These are phyloP conservation scores for Phaffomyces thermotolerans DNA, from an alignment of 805 yeast genomes.

Conservation along the genomic window DNA sequence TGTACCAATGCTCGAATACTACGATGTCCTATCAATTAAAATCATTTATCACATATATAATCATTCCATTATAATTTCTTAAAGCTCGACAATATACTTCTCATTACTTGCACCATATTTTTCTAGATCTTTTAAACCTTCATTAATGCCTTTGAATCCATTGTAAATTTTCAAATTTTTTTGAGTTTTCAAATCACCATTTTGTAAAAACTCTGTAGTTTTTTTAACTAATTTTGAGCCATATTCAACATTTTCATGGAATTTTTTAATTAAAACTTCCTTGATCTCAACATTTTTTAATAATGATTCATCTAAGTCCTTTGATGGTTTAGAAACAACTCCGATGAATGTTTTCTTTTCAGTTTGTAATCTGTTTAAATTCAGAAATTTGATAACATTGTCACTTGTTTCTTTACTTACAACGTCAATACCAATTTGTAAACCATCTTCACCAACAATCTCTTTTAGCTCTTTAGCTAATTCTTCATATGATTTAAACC, in stretches of 20 bases:
- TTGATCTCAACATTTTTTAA: slow-evolving; percentile 23
- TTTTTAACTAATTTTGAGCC: slow-evolving; percentile 29
- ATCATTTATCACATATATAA: not conserved
- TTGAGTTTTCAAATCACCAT: slow-evolving; percentile 27
- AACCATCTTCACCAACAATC: slow-evolving; percentile 23
- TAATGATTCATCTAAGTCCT: slow-evolving; percentile 15
- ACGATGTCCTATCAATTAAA: not conserved
- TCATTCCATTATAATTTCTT: not conserved
- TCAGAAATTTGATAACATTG: slow-evolving; percentile 25
- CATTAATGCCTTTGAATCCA: slow-evolving; percentile 28
- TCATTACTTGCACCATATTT: slow-evolving; percentile 36
- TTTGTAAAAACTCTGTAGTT: slow-evolving; percentile 28
- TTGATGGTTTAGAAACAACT: slow-evolving; percentile 32
- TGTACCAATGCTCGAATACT: too few species aligned
- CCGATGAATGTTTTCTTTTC: slow-evolving; percentile 29
- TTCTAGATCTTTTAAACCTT: slow-evolving; percentile 34
- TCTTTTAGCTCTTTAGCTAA: slow-evolving; percentile 16
- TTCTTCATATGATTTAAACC: slow-evolving; percentile 24
- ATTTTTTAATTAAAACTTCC: slow-evolving; percentile 32
- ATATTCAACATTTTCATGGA: slow-evolving; percentile 35
- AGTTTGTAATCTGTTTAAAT: slow-evolving; percentile 11
- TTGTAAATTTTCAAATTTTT: slow-evolving; percentile 28
- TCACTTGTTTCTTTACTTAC: slow-evolving; percentile 35
- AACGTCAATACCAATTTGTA: slow-evolving; percentile 36
- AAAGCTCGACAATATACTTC: slow-evolving; percentile 31